Evolutionary conservation across 2,329 filamentous ascomycete genomes (phyloP), one percentile per base, ranked within the genome.

Genomic region (Juglanconis sp.): DNA sequence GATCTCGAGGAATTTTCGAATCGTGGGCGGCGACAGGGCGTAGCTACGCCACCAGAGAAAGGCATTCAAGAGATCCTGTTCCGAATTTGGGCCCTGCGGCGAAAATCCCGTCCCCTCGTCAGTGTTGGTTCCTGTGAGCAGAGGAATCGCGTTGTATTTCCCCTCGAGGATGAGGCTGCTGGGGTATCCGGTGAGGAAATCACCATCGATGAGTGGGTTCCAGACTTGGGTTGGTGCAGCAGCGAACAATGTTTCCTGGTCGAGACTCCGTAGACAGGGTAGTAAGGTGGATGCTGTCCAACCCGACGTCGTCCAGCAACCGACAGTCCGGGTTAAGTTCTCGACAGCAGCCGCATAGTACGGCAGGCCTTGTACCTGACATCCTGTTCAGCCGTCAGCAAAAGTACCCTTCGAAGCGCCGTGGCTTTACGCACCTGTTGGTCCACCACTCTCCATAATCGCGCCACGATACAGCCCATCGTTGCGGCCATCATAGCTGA

Each of bases 401-500:
- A 17, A 15, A 17, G n/a, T 35, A 31, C 15, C 7, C 32, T 10
- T 3, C n/a, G 30, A 17, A 1, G 4, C 1, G 3, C 70, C 44
- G n/a, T 13, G 24, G 30, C 5, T 55, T n/a, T 24, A 40, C 15
- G 11, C 31, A 57, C 55, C 55, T 1, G 68, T 72, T 4, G 72
- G 70, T 0, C 74, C 73, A 4, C 82, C 82, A 11, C 79, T 84
- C 56, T 87, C 77, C 56, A 81, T 71, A 49, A 84, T 86, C 2
- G 78, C 83, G 7, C 71, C 79, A 4, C 77, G 76, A 66, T 85
- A 87, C 0, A 87, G 71, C 0, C 74, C 71, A 58, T 87, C 82
- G 56, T 87, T 77, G 35, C 81, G 74, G 0, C 84, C 83, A 40
- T 78, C 79, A 63, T 85, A 83, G 8, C 82, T 80, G 36, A 82